Evolutionary conservation across 2,329 filamentous ascomycete species (phyloP), one percentile per base, ranked within the genome.

Genomic region (Fusarium sarcochroum): DNA sequence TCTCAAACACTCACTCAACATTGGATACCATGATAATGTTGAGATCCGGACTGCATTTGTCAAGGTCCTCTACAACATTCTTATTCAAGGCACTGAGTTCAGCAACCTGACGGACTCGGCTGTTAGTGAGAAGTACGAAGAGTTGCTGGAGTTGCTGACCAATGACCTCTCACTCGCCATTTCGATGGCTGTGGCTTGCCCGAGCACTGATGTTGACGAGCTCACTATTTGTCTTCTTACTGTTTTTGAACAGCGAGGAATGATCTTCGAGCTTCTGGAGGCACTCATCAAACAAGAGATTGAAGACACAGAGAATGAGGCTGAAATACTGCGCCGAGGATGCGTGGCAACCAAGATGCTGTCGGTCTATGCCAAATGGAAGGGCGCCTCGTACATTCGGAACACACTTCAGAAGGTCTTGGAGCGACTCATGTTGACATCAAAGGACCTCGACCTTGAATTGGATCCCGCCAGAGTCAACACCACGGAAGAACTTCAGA

Each of bases 261-360:
- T 87, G 41, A 88, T 85, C 25, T 90, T 91, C 76, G 83, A 87
- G 8, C 81, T 92, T 3, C 81, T 92, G 15, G 89, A 91, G 71
- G 87, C 87, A 7, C 80, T 92, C 15, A 90, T 92, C 63, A 88
- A 90, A 69, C 88, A 91, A 70, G 90, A 92, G 72, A 86, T 92
- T 46, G 86, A 90, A 63, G 88, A 90, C 51, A 91, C 89, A 84
- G 90, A 91, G 74, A 91, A 89, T 54, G 90, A 91, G 73, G 85
- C 89, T 2, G 90, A 92, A 71, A 82, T 92, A 21, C 78, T 92
- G 13, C 84, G 90, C n/a, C 83, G 89, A 49, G 90, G 90, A 32
- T 91, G 89, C 68, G 89, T 92, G 2, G 87, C 89, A n/a, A 91
- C 90, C 3, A 92, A 91, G 75, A 90, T 91, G 85, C 82, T 92